Evolutionary conservation across 2,329 filamentous ascomycete species (phyloP), one percentile per base, ranked within the genome.

Genomic region (Fusarium keratoplasticum): DNA sequence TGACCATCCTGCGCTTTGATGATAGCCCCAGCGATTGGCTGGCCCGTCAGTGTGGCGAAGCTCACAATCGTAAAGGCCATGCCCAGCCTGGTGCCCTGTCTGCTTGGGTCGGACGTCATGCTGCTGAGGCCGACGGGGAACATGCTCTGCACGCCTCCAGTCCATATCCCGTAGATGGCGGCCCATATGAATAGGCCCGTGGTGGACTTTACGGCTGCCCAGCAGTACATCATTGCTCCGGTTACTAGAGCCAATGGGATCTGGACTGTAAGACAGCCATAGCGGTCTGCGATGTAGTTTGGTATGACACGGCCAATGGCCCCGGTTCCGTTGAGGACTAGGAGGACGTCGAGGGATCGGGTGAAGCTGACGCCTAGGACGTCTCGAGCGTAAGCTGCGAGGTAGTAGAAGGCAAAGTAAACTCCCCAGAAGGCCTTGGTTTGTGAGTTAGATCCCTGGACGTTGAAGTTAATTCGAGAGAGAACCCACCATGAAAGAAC

Each of bases 101-200:
- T 88, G 5, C 83, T 77, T 64, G 87, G 80, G 76, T 90, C 88
- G 7, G 83, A 83, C 3, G 87, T 89, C 67, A 90, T 61, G 86
- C 87, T 61, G 91, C 77, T 0, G 86, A 75, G 0, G 89, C 89
- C 0, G 90, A 91, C 78, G 92, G 92, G 16, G 93, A 79, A 6
- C 86, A 70, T 58, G 27, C 52, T 87, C 82, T 93, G 91, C 42
- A 93, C 87, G 0, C 86, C 89, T 2, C 90, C 91, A 0, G 87
- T 89, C 0, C 85, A 85, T 36, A 93, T 82, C 2, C 93, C 92
- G 77, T 92, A 93, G 59, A 91, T 84, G 0, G 86, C 82, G 0
- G 88, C 83, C 85, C 92, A 94, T 1, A 83, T 86, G 78, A 92
- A 93, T 20, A 93, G 81, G 0, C 87, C 86, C 0, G 82, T 59